A percentile compares a stretch with the other conserved stretches of the same genome.
Conservation (phyloP, 345 rosid species). For the Arabidopsis suecica region DNA sequence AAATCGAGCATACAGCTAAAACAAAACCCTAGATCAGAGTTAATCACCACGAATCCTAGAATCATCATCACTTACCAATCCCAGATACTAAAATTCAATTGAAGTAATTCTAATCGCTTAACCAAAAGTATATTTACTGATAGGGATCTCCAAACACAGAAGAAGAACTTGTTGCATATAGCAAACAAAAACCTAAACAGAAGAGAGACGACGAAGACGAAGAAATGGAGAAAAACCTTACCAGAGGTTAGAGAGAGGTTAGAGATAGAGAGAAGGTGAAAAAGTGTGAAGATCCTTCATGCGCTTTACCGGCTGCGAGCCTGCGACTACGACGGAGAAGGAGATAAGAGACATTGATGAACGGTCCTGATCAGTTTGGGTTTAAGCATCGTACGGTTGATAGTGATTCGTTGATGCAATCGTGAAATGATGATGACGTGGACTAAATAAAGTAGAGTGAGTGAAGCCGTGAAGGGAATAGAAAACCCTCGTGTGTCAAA, state of each 20-base stretch:
- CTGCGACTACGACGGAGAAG: constrained; percentile 42
- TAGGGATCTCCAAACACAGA: neutral
- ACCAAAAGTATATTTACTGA: neutral
- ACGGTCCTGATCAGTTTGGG: constrained; percentile 39
- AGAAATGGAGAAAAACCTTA: constrained; percentile 37
- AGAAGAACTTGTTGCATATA: neutral
- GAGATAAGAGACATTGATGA: constrained; percentile 38
- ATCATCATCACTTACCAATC: neutral
- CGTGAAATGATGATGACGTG: constrained; percentile 36
- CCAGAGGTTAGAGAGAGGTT: constrained; percentile 34
- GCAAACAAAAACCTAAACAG: neutral
- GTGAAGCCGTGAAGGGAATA: constrained; percentile 23
- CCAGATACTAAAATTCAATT: constrained; percentile 7
- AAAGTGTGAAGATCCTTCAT: constrained; percentile 39
- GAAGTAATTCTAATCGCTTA: constrained; percentile 8
- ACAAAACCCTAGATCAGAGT: constrained; percentile 43
- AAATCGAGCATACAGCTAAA: neutral
- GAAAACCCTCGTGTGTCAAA: constrained; percentile 39
- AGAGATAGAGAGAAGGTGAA: constrained; percentile 21
- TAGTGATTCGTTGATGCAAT: constrained; percentile 7
- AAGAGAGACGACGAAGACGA: neutral
- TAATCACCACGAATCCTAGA: constrained; percentile 14
- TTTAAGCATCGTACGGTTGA: constrained; percentile 41
- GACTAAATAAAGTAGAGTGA: constrained; percentile 3
- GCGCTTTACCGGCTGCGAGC: constrained; percentile 45